Percentiles rank a stretch among this genome's conserved stretches.
These are phyloP conservation scores for Volvariella volvacea DNA, from an alignment of 1,284 basidiomycete species.

Conservation along the genomic window DNA sequence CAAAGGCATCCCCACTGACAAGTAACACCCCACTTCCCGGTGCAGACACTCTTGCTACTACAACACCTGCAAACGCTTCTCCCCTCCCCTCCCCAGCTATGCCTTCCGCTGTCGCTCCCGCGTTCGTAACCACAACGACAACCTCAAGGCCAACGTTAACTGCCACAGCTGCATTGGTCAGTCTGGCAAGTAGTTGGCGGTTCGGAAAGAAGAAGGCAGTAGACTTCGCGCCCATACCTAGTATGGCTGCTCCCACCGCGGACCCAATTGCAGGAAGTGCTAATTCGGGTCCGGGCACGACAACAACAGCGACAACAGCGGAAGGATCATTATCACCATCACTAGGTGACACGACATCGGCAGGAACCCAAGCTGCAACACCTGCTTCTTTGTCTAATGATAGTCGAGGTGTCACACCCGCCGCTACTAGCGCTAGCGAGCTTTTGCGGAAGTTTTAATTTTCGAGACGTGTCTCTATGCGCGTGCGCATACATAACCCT, in stretches of 20 bases:
- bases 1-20: conserved; percentile 40
- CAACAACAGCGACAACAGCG: no score
- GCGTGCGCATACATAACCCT: no score
- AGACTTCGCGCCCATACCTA: conserved; percentile 14
- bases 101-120: not conserved
- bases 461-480: no score
- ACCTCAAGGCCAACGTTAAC: conserved; percentile 23
- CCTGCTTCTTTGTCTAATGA: no score
- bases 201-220: conserved; percentile 49
- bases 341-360: no score
- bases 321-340: no score
- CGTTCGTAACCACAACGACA: conserved; percentile 20
- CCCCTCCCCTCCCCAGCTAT: no score
- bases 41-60: not conserved
- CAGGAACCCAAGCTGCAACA: no score
- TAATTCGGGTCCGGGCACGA: conserved; percentile 2
- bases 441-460: no score
- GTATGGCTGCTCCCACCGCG: conserved; percentile 10
- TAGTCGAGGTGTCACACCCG: no score
- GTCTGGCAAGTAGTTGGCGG: conserved; percentile 61
- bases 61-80: no score
- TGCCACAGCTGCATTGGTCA: conserved; percentile 48
- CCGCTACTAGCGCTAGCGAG: no score
- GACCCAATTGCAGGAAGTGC: conserved; percentile 7
- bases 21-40: conserved; percentile 15